Base-by-base conservation (phyloP, 192 early-diverging fungal species). In the Umbelopsis sp. region DNA sequence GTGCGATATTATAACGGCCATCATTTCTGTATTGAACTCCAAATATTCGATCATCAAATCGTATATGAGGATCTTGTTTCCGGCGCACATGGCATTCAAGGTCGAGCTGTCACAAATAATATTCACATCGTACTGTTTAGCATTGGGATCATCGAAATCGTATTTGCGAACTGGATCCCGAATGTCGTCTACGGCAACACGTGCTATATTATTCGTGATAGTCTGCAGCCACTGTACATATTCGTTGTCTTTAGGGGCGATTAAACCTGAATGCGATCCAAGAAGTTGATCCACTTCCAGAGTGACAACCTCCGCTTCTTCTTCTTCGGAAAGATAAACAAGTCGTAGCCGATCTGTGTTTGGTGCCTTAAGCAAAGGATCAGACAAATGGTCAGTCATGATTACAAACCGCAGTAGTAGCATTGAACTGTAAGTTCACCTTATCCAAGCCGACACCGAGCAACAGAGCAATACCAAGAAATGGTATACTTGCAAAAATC, bases 341-440 rank as follows among this genome's bases (percentile, higher is more conserved):
- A 87, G 74, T 53, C 86, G 74, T 70, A 81, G 76, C 67, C 86
- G 68, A 15, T 78, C 78, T 1, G 86, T 87, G 53, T 87, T 84
- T 51, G 86, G 86, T 30, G 86, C 86, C 64, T 79, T 41, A 30
- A 6, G 27, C 10, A 13, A 15, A 18, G 8, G 0, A 27, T 16
- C 37, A 1, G 2, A 7, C 33, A 18, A 35, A 16, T 16, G 2
- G 13, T 61, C 18, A 12, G 4, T 35, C 13, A 8, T 35, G 5
- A 18, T n/a, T 11, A 16, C 7, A 7, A 16, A n/a, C 10, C 10
- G 27, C 27, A 35, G 5, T 41, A 9, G 37, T 9, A 6, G 1
- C 37, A 61, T 16, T 35, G 3, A 37, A 13, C 30, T 50, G 27
- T 12, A 44, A 12, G n/a, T 16, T 16, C 68, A 78, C 76, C 50